phyloP scores from a whole-genome alignment of 768 basidiomycete genomes.

The Kwoniella newhampshirensis region DNA sequence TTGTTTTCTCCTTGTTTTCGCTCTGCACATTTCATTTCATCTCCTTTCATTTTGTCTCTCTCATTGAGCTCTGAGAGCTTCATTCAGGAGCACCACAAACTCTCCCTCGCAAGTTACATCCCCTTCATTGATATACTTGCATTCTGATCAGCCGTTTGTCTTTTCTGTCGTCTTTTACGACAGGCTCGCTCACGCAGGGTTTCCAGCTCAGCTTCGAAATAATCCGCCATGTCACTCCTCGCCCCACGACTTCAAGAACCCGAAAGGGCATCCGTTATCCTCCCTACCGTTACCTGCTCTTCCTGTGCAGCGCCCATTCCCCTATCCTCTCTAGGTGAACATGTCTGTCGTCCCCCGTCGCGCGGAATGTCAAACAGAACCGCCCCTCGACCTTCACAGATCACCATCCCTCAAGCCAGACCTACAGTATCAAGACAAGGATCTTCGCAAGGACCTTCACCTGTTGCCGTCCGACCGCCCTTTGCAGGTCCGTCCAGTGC shows the following conservation, averaged over 20 bases:
- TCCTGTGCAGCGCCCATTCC: conserved; percentile 71
- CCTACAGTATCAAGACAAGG: conserved; percentile 5
- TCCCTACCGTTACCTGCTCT: conserved; percentile 83
- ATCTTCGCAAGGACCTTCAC: conserved; percentile 14
- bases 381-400: conserved; percentile 28
- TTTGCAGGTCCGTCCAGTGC: conserved; percentile 31
- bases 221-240: conserved; percentile 34
- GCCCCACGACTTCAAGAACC: conserved; percentile 29
- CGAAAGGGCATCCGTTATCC: conserved; percentile 66
- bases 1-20: too few relatives aligned
- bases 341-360: conserved; percentile 61
- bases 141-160: too few relatives aligned
- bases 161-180: too few relatives aligned
- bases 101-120: too few relatives aligned
- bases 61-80: conserved; percentile 3
- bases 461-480: conserved; percentile 12
- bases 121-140: too few relatives aligned
- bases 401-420: conserved; percentile 19
- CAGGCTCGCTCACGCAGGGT: background rate
- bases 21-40: too few relatives aligned
- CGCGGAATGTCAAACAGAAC: conserved; percentile 9
- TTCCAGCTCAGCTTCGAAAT: background rate
- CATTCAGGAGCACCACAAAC: too few relatives aligned
- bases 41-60: background rate
- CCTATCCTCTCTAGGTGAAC: conserved; percentile 71